Conservation (phyloP, 352 stramenopile genomes). For the Globisporangium spiculum region DNA sequence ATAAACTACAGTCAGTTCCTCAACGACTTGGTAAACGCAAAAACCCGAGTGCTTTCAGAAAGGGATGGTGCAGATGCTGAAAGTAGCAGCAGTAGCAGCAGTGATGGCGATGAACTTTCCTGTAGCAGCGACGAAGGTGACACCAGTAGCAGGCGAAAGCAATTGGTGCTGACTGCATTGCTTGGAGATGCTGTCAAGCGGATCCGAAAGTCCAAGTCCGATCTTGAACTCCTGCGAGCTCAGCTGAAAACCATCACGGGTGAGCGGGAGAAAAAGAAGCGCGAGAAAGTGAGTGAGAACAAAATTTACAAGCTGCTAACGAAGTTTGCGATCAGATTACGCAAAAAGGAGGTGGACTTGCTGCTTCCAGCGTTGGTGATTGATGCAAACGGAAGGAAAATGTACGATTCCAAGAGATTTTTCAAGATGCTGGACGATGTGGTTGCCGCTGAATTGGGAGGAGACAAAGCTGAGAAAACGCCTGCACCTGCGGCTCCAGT, state of each 20-base stretch:
- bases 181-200: slow-evolving; percentile 38
- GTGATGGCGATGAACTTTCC: slow-evolving; percentile 34
- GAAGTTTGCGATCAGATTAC: slow-evolving; percentile 38
- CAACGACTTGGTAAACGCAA: slow-evolving; percentile 37
- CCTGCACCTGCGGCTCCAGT: not conserved
- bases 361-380: slow-evolving; percentile 38
- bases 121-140: slow-evolving; percentile 49
- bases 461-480: slow-evolving; percentile 18
- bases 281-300: slow-evolving; percentile 41
- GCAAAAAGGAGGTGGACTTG: slow-evolving; percentile 45
- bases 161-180: slow-evolving; percentile 23
- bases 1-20: slow-evolving; percentile 59
- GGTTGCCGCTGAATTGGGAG: slow-evolving; percentile 20
- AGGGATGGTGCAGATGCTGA: slow-evolving; percentile 3
- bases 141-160: slow-evolving; percentile 25
- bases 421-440: slow-evolving; percentile 32
- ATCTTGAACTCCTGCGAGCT: slow-evolving; percentile 35
- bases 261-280: slow-evolving; percentile 26
- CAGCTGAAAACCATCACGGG: slow-evolving; percentile 17
- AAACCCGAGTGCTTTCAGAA: slow-evolving; percentile 9
- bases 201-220: slow-evolving; percentile 27
- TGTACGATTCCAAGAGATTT: slow-evolving; percentile 31
- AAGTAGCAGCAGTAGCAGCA: slow-evolving; percentile 24
- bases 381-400: slow-evolving; percentile 24
- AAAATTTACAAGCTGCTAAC: slow-evolving; percentile 64